Conservation (phyloP, 2,329 filamentous ascomycete genomes). For the Ceratocystis ficicola region DNA sequence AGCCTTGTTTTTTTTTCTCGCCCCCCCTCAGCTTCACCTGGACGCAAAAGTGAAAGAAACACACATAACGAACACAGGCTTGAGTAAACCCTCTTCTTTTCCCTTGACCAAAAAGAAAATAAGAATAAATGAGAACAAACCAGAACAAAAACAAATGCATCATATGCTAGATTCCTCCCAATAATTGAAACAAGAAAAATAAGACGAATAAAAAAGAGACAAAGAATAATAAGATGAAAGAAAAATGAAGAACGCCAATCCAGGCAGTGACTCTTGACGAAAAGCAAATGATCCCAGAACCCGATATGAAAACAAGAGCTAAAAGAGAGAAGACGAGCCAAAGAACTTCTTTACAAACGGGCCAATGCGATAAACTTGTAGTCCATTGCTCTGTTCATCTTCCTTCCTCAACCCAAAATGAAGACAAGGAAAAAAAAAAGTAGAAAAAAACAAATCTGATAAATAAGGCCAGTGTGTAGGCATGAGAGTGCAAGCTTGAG, state of each 20-base stretch:
- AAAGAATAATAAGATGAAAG: not conserved
- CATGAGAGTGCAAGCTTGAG: not conserved
- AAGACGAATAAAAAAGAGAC: not conserved
- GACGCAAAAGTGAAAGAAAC: too few relatives aligned
- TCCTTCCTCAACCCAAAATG: not conserved
- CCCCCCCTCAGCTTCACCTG: too few relatives aligned
- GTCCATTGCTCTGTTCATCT: not conserved
- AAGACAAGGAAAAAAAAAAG: not conserved
- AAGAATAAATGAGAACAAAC: not conserved
- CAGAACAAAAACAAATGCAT: conserved; percentile 5
- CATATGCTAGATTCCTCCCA: conserved; percentile 4
- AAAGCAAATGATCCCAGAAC: conserved; percentile 1
- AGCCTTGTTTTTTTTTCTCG: too few relatives aligned
- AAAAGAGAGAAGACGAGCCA: not conserved
- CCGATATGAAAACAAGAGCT: conserved; percentile 3
- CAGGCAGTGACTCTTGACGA: not conserved
- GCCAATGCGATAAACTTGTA: not conserved
- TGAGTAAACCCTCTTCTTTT: too few relatives aligned
- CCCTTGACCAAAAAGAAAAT: not conserved
- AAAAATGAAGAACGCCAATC: not conserved
- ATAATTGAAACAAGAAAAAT: not conserved
- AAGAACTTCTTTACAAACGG: not conserved
- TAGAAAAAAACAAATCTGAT: conserved; percentile 1
- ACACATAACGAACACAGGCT: too few relatives aligned
- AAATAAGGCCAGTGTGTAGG: not conserved